Evolutionary conservation across 257 asterid genomes (phyloP).

Genomic region (Marsdenia floribunda): DNA sequence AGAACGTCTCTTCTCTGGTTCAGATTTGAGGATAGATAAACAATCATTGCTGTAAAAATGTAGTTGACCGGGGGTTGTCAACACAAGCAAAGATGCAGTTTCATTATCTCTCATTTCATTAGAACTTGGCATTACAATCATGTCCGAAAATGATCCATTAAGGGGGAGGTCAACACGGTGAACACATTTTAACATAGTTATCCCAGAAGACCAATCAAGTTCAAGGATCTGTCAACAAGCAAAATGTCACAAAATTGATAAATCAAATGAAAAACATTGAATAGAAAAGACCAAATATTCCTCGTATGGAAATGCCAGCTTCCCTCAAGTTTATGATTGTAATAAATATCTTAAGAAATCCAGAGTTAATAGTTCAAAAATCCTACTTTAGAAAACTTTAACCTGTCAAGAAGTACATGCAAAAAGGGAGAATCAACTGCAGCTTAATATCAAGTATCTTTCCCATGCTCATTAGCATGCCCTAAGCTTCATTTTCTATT

Average conservation of each 20-base stretch:
- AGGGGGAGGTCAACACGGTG: slow-evolving; percentile 85
- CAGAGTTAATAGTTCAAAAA: not conserved
- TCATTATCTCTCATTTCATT: slow-evolving; percentile 37
- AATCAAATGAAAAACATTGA: not conserved
- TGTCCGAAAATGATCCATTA: slow-evolving; percentile 84
- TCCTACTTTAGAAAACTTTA: not conserved
- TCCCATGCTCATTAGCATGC: not conserved
- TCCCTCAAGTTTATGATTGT: not conserved
- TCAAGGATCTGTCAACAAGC: slow-evolving; percentile 61
- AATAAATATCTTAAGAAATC: not conserved
- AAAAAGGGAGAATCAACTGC: not conserved
- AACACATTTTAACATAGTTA: slow-evolving; percentile 66
- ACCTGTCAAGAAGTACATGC: not conserved
- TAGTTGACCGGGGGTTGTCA: slow-evolving; percentile 89
- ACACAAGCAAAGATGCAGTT: slow-evolving; percentile 51
- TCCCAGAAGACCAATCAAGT: slow-evolving; percentile 95
- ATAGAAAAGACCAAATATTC: not conserved
- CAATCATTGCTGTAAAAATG: slow-evolving; percentile 59
- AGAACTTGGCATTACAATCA: slow-evolving; percentile 45
- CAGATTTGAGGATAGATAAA: slow-evolving; percentile 58
- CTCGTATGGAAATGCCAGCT: not conserved
- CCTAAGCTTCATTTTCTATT: not conserved
- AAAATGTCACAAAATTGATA: slow-evolving; percentile 2
- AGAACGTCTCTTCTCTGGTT: slow-evolving; percentile 49
- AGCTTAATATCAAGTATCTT: not conserved